Conservation (phyloP, 768 basidiomycete species). For the Neoboletus magnificus region DNA sequence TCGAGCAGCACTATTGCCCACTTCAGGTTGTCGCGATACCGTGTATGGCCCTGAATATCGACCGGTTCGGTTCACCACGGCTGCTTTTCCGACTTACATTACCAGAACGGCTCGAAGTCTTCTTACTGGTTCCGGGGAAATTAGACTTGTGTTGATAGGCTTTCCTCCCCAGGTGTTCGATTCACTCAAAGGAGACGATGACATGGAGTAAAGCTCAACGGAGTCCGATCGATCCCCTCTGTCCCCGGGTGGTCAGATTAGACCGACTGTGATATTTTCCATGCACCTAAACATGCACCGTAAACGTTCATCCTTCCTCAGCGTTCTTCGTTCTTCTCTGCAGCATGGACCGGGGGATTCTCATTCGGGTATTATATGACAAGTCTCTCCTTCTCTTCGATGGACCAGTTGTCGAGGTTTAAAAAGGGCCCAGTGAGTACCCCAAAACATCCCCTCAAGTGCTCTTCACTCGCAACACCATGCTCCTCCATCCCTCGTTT, state of each 20-base stretch:
- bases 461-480: background rate
- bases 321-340: background rate
- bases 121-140: too few species aligned
- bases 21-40: background rate
- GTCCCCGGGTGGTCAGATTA: background rate
- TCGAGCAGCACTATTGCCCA: too few species aligned
- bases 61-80: too few species aligned
- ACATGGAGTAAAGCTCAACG: background rate
- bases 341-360: background rate
- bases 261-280: background rate
- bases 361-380: background rate
- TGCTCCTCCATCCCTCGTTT: slow-evolving; percentile 12
- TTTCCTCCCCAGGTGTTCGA: background rate
- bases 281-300: background rate
- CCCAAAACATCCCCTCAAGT: background rate
- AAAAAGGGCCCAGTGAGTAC: background rate
- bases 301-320: background rate
- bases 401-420: background rate
- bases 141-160: background rate
- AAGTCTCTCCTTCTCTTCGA: background rate
- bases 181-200: background rate
- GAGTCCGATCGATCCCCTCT: background rate
- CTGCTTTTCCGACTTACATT: background rate
- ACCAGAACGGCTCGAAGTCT: too few species aligned
- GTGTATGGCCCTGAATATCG: too few species aligned